Percentiles rank a stretch among this genome's conserved stretches.
Conservation (phyloP, 2,329 filamentous ascomycete species). For the Alternaria novae-zelandiae region DNA sequence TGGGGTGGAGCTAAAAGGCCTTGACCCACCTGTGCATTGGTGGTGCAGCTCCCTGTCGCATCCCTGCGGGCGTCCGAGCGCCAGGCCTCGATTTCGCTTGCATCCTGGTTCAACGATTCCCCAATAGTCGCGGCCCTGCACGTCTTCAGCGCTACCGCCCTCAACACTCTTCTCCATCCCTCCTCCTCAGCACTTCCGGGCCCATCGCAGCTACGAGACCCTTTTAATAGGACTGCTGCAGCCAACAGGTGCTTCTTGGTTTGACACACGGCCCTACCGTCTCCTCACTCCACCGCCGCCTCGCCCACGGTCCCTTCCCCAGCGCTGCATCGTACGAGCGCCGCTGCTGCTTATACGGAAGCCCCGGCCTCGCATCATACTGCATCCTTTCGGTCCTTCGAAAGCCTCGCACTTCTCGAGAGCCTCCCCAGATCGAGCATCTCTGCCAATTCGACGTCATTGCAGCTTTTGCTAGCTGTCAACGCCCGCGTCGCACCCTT, state of each 20-base stretch:
- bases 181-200: constrained; percentile 38
- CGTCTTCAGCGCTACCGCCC: constrained; percentile 39
- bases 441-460: constrained; percentile 35
- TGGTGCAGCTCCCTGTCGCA: constrained; percentile 24
- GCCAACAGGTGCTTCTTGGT: constrained; percentile 17
- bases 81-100: constrained; percentile 36
- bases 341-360: constrained; percentile 29
- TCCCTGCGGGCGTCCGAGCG: constrained; percentile 23
- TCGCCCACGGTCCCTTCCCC: constrained; percentile 28
- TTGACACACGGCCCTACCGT: constrained; percentile 17
- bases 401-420: constrained; percentile 22
- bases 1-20: constrained; percentile 34
- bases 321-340: constrained; percentile 18
- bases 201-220: constrained; percentile 42
- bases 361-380: constrained; percentile 31
- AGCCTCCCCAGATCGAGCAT: constrained; percentile 17
- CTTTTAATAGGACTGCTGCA: constrained; percentile 37
- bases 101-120: constrained; percentile 35
- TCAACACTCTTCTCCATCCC: constrained; percentile 39
- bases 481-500: constrained; percentile 17
- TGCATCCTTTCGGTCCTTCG: constrained; percentile 21
- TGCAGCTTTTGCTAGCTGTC: constrained; percentile 43
- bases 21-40: constrained; percentile 36
- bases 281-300: constrained; percentile 24
- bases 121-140: constrained; percentile 43